Evolutionary conservation across 139 green algal genomes (phyloP).

Genomic region (Picochlorum sp.): DNA sequence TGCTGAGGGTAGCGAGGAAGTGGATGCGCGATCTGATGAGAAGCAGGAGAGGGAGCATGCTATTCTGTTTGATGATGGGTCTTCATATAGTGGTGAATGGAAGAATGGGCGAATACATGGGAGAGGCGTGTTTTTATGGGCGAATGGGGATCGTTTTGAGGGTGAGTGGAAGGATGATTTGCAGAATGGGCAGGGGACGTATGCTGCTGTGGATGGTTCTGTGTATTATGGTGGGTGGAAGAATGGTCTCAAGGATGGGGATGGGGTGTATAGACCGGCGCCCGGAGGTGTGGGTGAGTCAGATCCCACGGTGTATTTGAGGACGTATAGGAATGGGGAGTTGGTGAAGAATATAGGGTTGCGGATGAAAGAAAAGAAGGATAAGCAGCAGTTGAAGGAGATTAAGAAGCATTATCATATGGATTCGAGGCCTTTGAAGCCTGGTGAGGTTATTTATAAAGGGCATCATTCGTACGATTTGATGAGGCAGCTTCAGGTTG

Average conservation of each 20-base stretch:
- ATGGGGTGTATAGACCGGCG: constrained; percentile 38
- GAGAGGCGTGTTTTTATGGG: constrained; percentile 52
- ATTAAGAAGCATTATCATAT: constrained; percentile 10
- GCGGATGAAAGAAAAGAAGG: constrained; percentile 24
- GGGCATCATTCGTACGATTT: constrained; percentile 85
- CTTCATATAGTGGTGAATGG: constrained; percentile 20
- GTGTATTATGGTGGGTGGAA: constrained; percentile 55
- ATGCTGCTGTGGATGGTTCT: constrained; percentile 38
- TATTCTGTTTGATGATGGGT: constrained; percentile 15
- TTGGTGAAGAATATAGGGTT: constrained; percentile 11
- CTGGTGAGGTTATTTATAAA: constrained; percentile 67
- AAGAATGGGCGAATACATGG: constrained; percentile 50
- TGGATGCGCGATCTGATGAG: constrained; percentile 4
- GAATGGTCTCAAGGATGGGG: constrained; percentile 51
- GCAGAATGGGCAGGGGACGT: constrained; percentile 52
- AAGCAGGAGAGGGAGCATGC: constrained; percentile 10
- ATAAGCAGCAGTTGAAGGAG: constrained; percentile 29
- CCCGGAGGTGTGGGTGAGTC: neutral
- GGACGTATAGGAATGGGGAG: constrained; percentile 8
- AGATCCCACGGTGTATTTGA: neutral
- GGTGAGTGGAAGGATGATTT: constrained; percentile 53
- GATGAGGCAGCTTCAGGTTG: constrained; percentile 89
- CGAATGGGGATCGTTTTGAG: constrained; percentile 53
- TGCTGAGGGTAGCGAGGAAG: neutral
- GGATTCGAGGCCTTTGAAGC: constrained; percentile 2